Evolutionary conservation across 208 protist genomes (phyloP).

Genomic region (Vickermania spadyakhi): DNA sequence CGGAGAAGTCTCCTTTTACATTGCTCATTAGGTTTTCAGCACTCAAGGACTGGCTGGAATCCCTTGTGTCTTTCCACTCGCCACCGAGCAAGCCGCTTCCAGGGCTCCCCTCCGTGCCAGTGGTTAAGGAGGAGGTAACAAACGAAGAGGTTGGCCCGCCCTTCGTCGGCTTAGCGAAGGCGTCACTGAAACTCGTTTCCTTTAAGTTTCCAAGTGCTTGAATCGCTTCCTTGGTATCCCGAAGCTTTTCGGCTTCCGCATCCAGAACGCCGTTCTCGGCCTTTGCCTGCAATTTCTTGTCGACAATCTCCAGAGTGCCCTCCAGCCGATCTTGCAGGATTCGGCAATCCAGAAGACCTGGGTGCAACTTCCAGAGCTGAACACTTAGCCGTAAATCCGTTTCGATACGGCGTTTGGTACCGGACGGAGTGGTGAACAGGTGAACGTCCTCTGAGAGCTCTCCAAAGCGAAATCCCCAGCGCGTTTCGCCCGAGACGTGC

Average conservation of each 20-base stretch:
- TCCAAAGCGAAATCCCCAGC: slow-evolving; percentile 82
- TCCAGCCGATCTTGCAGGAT: slow-evolving; percentile 66
- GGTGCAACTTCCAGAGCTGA: slow-evolving; percentile 71
- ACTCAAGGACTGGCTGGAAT: not conserved
- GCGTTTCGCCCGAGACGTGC: slow-evolving; percentile 64
- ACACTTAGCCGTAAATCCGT: slow-evolving; percentile 73
- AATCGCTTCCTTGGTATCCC: slow-evolving; percentile 7
- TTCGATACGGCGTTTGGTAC: slow-evolving; percentile 26
- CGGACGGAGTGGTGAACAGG: slow-evolving; percentile 26
- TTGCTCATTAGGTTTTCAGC: slow-evolving; percentile 19
- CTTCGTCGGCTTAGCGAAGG: too few species aligned
- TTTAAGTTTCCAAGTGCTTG: slow-evolving; percentile 1
- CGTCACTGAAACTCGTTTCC: not conserved
- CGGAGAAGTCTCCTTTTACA: slow-evolving; percentile 39
- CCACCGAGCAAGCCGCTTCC: slow-evolving; percentile 18
- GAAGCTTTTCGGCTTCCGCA: slow-evolving; percentile 14
- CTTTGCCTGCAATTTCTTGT: slow-evolving; percentile 10
- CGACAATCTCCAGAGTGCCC: slow-evolving; percentile 23
- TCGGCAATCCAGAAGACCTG: slow-evolving; percentile 52
- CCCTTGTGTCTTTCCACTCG: slow-evolving; percentile 6
- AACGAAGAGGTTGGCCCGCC: slow-evolving; percentile 2
- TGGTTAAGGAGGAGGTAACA: slow-evolving; percentile 1
- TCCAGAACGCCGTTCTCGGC: slow-evolving; percentile 1
- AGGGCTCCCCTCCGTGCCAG: not conserved
- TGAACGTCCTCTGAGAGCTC: slow-evolving; percentile 39